Evolutionary conservation across 441 rosid species (phyloP), one percentile per base, ranked within the genome.

Genomic region (Lepidium campestre): DNA sequence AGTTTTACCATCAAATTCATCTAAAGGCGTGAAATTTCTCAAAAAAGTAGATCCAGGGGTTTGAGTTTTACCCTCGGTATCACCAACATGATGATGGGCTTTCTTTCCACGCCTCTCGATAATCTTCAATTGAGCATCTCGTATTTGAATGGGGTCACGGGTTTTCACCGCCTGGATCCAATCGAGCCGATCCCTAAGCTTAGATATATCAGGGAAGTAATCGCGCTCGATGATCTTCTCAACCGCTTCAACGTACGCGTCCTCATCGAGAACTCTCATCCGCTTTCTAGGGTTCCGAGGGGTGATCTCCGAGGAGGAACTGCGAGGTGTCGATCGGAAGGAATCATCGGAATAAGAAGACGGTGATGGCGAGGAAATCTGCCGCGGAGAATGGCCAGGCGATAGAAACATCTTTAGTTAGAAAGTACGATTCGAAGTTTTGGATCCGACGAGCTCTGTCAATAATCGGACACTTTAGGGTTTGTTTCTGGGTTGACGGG

Each of bases 191-290:
- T 91, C 99, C 32, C 83, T 91, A 48, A 93, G 97, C 89, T 94
- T 91, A 10, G 91, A 57, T 60, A 94, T 84, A 78, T 91, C 98
- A 2, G 98, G 99, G 76, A 91, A 94, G 84, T 77, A 94, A 67
- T 94, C 97, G 17, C 98, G 94, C 82, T 94, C 98, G 65, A 94
- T 82, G 72, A 94, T 88, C 79, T 80, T 83, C 93, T 94, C 98
- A 57, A 94, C 83, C 32, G 92, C 87, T 25, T 84, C 90, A 1
- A 86, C 94, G 52, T 91, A 91, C 5, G 85, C 76, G 74, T 91
- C 99, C 61, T 94, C 96, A 12, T 94, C 96, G 32, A 94, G 92
- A 17, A 91, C 98, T 14, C 74, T 65, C 32, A 83, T 35, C 6
- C 86, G 81, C 63, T 89, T 91, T 36, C 73, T 76, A 20, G 88